Evolutionary conservation across 2,329 filamentous ascomycete genomes (phyloP), one percentile per base, ranked within the genome.

Genomic region (Apiospora arundinis): DNA sequence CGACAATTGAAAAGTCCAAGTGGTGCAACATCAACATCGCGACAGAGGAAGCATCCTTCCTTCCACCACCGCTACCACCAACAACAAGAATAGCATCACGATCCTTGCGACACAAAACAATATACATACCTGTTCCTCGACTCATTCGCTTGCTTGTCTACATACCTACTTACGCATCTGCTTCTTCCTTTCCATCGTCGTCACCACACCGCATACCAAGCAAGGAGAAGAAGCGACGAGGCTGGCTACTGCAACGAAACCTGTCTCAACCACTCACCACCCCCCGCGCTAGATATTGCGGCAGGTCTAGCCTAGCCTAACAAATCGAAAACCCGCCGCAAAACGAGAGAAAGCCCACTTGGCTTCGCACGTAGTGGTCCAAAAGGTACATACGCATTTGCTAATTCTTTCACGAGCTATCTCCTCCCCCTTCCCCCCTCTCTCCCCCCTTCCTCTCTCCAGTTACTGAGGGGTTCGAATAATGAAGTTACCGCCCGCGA

Each of bases 381-480:
- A 63, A 60, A 56, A 63, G 56, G 56, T 63, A 63, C 56, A 37
- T 60, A 32, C 32, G 32, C 40, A 45, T 45, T 45, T 37, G 56
- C 56, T 63, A 63, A 63, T 63, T 63, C 56, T 63, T 63, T 63
- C 56, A 63, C 56, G 56, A 63, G 56, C 56, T 40, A 63, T 23
- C 56, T 63, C 28, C 56, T 63, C 56, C 56, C 32, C 56, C 21
- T 40, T 6, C 28, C 56, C 56, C 32, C 56, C 28, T 21, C 28
- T n/a, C 25, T 37, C 32, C 56, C 56, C 56, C 56, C 28, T 63
- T 63, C 56, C 32, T 63, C 56, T 63, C 56, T 40, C 32, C 56
- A 40, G 56, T 63, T 40, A 23, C 56, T 63, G 56, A 63, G 56
- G 56, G 56, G 56, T 63, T 40, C 32, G 37, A 32, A 63, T 63